A percentile compares a stretch with the other conserved stretches of the same genome.
Conservation (phyloP, 1,139 yeast genomes). For the Saccharomyces hybrid region DNA sequence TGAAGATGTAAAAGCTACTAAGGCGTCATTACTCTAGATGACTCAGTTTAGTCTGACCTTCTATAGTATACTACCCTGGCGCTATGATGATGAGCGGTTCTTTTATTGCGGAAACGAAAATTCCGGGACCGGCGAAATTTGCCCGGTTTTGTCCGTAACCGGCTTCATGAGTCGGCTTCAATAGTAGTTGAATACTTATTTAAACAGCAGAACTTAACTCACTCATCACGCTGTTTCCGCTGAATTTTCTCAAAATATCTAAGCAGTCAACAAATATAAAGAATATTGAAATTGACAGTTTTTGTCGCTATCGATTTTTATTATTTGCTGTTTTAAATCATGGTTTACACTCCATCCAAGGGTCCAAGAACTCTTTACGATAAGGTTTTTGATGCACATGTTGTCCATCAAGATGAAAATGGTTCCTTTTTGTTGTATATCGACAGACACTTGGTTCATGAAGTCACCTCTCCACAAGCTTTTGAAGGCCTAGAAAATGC, state of each 20-base stretch:
- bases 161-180: background rate
- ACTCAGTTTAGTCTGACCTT: background rate
- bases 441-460: slow-evolving; percentile 95
- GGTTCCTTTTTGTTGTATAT: slow-evolving; percentile 82
- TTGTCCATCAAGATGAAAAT: slow-evolving; percentile 78
- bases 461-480: slow-evolving; percentile 98
- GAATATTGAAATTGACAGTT: background rate
- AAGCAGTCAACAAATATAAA: background rate
- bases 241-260: background rate
- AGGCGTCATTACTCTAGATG: background rate
- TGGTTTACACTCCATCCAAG: slow-evolving; percentile 20
- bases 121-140: background rate
- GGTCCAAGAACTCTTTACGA: slow-evolving; percentile 76
- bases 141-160: background rate
- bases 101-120: background rate
- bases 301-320: background rate
- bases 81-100: background rate
- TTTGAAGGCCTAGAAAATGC: slow-evolving; percentile 90
- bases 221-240: background rate
- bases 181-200: background rate
- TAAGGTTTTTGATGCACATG: slow-evolving; percentile 90
- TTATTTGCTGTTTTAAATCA: slow-evolving; percentile 21
- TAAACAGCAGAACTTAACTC: background rate
- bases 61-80: too few relatives aligned
- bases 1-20: background rate